Base-by-base conservation (phyloP, 345 rosid genomes). In the Salix caprea region DNA sequence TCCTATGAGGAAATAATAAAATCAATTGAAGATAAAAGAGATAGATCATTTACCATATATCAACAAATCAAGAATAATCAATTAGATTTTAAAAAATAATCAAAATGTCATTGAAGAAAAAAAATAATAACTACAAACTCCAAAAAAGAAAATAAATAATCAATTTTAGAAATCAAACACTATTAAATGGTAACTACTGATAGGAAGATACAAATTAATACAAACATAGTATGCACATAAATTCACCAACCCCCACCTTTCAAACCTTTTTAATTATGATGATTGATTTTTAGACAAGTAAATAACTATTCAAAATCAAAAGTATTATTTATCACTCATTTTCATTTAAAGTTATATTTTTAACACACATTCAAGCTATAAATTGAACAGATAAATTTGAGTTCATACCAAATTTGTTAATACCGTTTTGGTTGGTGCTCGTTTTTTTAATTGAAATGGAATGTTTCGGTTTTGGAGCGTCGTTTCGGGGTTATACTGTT, bases 21-120 rank as follows among this genome's bases (percentile, higher is more conserved):
- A 21, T 56, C 9, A 7, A n/a, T 21, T n/a, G 2, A 7, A 56
- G 26, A 56, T 21, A 56, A 2, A 56, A 8, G 9, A 56, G 1
- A 5, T 2, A 10, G 3, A 54, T 16, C 21, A 50, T 15, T 50
- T 50, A 44, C 16, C 6, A 5, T 6, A 50, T 2, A 16, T 4
- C 16, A 4, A 1, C 18, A 1, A 1, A 19, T 21, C 0, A 21
- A 54, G 0, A 54, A 8, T 21, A 7, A n/a, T 0, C n/a, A 2
- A 54, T 21, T 8, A 21, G 0, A 9, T 56, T 23, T 46, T 9
- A 1, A n/a, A 56, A 56, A 56, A 23, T 0, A 56, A 21, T 18
- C 10, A 9, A 3, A n/a, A n/a, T 9, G 11, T 9, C 2, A n/a
- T n/a, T n/a, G 11, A n/a, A 4, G 26, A 9, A 1, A 40, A 9